Evolutionary conservation across 495 filamentous ascomycete species (phyloP).

Genomic region (Xylaria flabelliformis): DNA sequence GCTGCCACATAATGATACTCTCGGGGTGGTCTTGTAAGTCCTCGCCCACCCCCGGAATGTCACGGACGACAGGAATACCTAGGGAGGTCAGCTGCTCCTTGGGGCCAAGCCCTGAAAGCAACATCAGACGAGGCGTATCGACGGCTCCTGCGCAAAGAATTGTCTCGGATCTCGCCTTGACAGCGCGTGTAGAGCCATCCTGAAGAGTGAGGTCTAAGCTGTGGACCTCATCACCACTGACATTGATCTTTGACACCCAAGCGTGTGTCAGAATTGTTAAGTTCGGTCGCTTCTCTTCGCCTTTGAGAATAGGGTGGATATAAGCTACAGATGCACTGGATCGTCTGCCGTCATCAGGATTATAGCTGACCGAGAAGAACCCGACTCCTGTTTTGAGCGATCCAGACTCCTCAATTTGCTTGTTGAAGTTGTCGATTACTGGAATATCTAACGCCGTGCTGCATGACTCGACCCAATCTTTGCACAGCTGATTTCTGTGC

Average conservation of each 20-base stretch:
- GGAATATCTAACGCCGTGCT: constrained; percentile 75
- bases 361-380: constrained; percentile 85
- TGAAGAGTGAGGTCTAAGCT: constrained; percentile 72
- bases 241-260: constrained; percentile 78
- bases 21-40: constrained; percentile 82
- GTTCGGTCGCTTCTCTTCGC: constrained; percentile 77
- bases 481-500: constrained; percentile 82
- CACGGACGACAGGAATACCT: constrained; percentile 69
- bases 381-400: constrained; percentile 74
- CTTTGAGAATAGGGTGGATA: constrained; percentile 81
- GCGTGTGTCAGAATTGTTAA: constrained; percentile 80
- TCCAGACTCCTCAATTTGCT: constrained; percentile 71
- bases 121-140: constrained; percentile 74
- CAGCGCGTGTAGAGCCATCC: constrained; percentile 63
- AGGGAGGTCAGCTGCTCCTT: constrained; percentile 67
- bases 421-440: constrained; percentile 80
- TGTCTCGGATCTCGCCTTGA: constrained; percentile 71
- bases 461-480: constrained; percentile 81
- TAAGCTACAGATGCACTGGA: constrained; percentile 85
- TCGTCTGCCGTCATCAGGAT: constrained; percentile 77
- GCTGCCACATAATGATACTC: constrained; percentile 82
- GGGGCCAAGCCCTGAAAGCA: constrained; percentile 81
- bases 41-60: constrained; percentile 80
- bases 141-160: constrained; percentile 81
- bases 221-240: constrained; percentile 65